These are phyloP conservation scores for Durotheca rogersii DNA, from an alignment of 495 filamentous ascomycete species.

Conservation along the genomic window DNA sequence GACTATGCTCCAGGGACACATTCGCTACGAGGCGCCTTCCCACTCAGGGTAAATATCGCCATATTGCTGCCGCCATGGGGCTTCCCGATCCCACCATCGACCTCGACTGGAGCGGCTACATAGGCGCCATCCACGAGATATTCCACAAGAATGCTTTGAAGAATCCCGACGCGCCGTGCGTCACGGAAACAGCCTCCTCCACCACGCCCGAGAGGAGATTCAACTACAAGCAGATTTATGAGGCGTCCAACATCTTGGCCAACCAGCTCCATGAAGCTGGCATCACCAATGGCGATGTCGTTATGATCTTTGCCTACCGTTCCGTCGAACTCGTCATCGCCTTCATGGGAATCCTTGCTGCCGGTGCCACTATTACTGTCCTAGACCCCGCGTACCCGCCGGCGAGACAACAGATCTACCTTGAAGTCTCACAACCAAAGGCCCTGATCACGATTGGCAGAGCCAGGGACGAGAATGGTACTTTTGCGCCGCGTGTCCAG, in stretches of 20 bases:
- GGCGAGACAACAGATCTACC: conserved; percentile 83
- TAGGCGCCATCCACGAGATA: conserved; percentile 70
- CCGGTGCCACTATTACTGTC: conserved; percentile 72
- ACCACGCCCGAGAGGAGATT: conserved; percentile 64
- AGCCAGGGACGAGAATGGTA: conserved; percentile 73
- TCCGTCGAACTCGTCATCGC: conserved; percentile 70
- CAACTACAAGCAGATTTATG: conserved; percentile 85
- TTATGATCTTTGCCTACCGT: conserved; percentile 89
- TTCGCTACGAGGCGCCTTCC: too few species aligned
- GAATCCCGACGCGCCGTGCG: conserved; percentile 76
- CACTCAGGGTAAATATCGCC: too few species aligned
- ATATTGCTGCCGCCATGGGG: too few species aligned
- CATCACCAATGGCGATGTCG: conserved; percentile 77
- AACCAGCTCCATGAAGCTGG: conserved; percentile 75
- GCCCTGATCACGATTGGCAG: conserved; percentile 79
- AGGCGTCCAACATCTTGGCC: conserved; percentile 77
- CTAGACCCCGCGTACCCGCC: conserved; percentile 89
- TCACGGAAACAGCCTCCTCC: conserved; percentile 75
- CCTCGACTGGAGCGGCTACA: conserved; percentile 80
- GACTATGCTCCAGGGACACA: too few species aligned
- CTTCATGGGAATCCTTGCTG: conserved; percentile 62
- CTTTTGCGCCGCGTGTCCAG: conserved; percentile 66
- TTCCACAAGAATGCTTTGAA: conserved; percentile 62
- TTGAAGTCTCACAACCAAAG: conserved; percentile 82
- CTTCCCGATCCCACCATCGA: conserved; percentile 75